phyloP scores from a whole-genome alignment of 163 green algal genomes.

The Coccomyxa subellipsoidea region DNA sequence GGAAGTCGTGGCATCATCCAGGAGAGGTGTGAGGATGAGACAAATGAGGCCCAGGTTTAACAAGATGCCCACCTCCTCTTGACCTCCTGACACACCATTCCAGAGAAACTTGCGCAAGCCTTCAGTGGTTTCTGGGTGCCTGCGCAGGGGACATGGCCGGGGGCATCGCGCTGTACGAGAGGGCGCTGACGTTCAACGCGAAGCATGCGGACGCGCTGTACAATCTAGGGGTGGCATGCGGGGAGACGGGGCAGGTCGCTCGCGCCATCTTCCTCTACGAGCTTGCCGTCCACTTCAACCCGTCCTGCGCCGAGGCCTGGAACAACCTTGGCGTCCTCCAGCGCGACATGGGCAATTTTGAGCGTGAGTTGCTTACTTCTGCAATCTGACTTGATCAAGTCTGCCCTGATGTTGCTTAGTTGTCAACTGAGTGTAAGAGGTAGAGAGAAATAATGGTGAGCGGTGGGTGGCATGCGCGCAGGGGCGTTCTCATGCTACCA shows the following conservation, averaged over 20 bases:
- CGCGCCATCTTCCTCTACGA: conserved; percentile 52
- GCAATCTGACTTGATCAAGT: too few species aligned
- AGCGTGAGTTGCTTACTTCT: conserved; percentile 25
- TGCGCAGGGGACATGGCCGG: conserved; percentile 7
- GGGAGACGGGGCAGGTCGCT: conserved; percentile 59
- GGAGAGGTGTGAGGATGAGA: neutral
- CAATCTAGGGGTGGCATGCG: conserved; percentile 88
- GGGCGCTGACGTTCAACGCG: conserved; percentile 72
- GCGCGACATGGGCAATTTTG: conserved; percentile 67
- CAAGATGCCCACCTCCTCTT: neutral
- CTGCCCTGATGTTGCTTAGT: too few species aligned
- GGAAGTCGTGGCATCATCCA: too few species aligned
- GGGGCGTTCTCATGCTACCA: conserved; percentile 28
- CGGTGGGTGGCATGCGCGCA: too few species aligned
- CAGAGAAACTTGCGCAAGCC: too few species aligned
- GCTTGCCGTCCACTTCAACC: conserved; percentile 53
- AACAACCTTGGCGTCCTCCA: conserved; percentile 91
- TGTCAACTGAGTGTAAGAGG: too few species aligned
- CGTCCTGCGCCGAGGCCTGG: conserved; percentile 70
- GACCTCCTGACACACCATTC: too few species aligned
- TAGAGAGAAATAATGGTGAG: too few species aligned
- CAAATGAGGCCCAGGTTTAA: neutral
- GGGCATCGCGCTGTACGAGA: conserved; percentile 73
- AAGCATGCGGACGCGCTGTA: conserved; percentile 78
- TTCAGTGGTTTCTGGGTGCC: too few species aligned